Conservation (phyloP, 2,329 filamentous ascomycete species). For the Fusarium veterinarium region DNA sequence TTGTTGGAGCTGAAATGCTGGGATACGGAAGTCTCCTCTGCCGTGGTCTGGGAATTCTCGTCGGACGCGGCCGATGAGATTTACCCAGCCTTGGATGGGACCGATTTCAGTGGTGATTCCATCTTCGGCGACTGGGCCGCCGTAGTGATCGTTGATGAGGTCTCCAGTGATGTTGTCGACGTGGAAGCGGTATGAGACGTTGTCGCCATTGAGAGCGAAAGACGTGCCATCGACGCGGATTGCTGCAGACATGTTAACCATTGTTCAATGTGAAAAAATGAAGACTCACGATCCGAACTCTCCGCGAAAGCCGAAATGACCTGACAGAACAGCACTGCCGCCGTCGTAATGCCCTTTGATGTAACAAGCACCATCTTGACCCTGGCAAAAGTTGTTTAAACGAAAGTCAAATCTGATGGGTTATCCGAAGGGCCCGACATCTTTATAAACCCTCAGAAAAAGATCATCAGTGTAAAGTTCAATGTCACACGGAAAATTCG, state of each 20-base stretch:
- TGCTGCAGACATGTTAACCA: constrained; percentile 49
- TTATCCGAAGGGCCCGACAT: not conserved
- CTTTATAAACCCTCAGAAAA: not conserved
- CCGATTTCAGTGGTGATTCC: constrained; percentile 49
- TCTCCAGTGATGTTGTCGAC: constrained; percentile 67
- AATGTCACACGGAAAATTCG: not conserved
- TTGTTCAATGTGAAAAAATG: not conserved
- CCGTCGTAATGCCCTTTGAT: not conserved
- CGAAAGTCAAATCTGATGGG: not conserved
- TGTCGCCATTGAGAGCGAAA: constrained; percentile 68
- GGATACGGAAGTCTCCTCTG: constrained; percentile 71
- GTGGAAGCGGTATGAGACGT: constrained; percentile 72
- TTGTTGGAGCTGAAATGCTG: constrained; percentile 71
- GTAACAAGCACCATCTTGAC: constrained; percentile 10
- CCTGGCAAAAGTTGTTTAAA: not conserved
- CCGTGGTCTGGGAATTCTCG: constrained; percentile 74
- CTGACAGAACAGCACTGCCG: not conserved
- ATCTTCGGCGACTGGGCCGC: constrained; percentile 65
- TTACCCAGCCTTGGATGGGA: constrained; percentile 57
- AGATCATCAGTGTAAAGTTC: not conserved
- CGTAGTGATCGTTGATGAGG: constrained; percentile 71
- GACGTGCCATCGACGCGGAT: constrained; percentile 64
- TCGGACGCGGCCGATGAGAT: constrained; percentile 64
- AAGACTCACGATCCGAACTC: not conserved
- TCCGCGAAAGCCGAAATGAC: not conserved